Evolutionary conservation across 208 protist genomes (phyloP), one percentile per base, ranked within the genome.

Genomic region (Angomonas deanei): DNA sequence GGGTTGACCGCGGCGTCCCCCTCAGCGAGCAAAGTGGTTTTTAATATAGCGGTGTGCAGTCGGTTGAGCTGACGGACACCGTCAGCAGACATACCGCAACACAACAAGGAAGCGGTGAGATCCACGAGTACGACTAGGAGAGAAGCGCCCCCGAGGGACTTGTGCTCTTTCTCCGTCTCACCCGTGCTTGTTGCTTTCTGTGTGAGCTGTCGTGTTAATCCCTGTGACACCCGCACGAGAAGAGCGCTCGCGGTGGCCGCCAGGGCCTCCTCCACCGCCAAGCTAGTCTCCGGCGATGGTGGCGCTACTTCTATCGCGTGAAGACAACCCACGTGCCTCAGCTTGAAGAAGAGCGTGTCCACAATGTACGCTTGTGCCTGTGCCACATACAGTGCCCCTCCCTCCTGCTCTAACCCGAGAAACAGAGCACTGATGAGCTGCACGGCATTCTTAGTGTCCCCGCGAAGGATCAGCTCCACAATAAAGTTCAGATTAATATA

Each of bases 1-100:
- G 75, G 72, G 11, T 74, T 62, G 21, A 72, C 71, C 0, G 77
- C 68, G 11, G 30, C 32, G 15, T 26, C 26, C 27, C 52, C 46
- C 1, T 28, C 46, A 11, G 61, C 58, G 5, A 30, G 19, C 21
- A 46, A 55, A 8, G 38, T 34, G 0, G 66, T 61, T 46, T 72
- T 78, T 3, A 84, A 30, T 8, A 88, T 62, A 3, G 66, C 74
- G 23, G 63, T 73, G 62, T 93, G 86, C 39, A 93, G 54, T 5
- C 76, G 67, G 1, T 72, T 71, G 31, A 93, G 76, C 64, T 90
- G 86, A 49, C 72, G 66, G 15, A 73, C 53, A 0, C 68, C 76
- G 46, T 68, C 75, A 13, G 67, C 47, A 27, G 74, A 53, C 70
- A 83, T 75, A 32, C 82, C 86, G 52, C 70, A 80, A 23, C 68